phyloP scores from a whole-genome alignment of 1,139 yeast genomes.

The Geotrichum carabidarum region DNA sequence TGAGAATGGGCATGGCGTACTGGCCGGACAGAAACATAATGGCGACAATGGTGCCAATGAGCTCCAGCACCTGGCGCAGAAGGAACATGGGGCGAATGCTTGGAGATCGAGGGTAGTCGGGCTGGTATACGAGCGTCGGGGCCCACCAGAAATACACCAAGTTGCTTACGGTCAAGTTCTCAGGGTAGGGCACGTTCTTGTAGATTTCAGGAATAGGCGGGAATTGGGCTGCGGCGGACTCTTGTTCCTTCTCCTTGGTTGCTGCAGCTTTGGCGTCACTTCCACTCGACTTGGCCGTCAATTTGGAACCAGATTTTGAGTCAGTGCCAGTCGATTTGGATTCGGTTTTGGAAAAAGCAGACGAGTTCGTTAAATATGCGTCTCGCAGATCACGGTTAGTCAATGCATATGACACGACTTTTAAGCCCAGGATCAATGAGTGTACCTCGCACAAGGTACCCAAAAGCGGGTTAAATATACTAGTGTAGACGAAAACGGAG shows the following conservation, averaged over 20 bases:
- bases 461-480: slow-evolving; percentile 40
- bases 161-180: slow-evolving; percentile 38
- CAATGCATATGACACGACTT: slow-evolving; percentile 43
- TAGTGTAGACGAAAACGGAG: slow-evolving; percentile 35
- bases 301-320: background rate
- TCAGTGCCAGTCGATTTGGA: background rate
- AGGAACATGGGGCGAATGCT: slow-evolving; percentile 36
- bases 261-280: background rate
- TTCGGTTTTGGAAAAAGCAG: background rate
- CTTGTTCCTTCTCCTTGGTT: background rate
- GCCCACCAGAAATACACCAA: slow-evolving; percentile 43
- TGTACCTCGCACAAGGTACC: slow-evolving; percentile 43
- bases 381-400: slow-evolving; percentile 44
- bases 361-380: slow-evolving; percentile 26
- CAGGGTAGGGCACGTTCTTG: slow-evolving; percentile 37
- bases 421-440: slow-evolving; percentile 41
- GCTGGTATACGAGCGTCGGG: slow-evolving; percentile 46
- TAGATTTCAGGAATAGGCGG: slow-evolving; percentile 36
- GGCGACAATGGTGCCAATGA: slow-evolving; percentile 32
- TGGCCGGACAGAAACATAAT: slow-evolving; percentile 41
- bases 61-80: slow-evolving; percentile 37
- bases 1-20: slow-evolving; percentile 43
- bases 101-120: slow-evolving; percentile 41
- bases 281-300: background rate
- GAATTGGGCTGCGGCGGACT: background rate